Evolutionary conservation across 2,329 filamentous ascomycete genomes (phyloP).

Genomic region (Aaosphaeria pasadenensis): DNA sequence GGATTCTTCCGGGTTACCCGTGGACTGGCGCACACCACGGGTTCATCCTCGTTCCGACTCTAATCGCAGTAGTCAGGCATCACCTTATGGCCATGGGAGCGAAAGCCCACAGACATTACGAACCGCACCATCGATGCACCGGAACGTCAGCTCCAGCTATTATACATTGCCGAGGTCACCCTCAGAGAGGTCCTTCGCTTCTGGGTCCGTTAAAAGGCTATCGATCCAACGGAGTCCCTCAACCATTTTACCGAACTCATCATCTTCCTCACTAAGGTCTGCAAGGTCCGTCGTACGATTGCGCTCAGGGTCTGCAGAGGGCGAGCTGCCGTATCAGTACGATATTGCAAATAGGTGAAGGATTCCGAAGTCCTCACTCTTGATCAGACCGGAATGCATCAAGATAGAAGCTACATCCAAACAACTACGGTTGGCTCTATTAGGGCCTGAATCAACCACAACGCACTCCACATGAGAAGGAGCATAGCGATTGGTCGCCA

Average conservation of each 20-base stretch:
- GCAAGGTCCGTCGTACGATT: constrained; percentile 25
- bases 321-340: constrained; percentile 28
- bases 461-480: too few relatives aligned
- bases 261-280: constrained; percentile 26
- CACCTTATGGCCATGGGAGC: constrained; percentile 1
- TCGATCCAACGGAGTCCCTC: constrained; percentile 22
- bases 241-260: constrained; percentile 29
- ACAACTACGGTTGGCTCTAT: too few relatives aligned
- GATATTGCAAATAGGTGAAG: too few relatives aligned
- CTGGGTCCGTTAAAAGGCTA: constrained; percentile 17
- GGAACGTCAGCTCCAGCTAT: constrained; percentile 16
- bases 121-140: constrained; percentile 25
- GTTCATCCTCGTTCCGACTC: constrained; percentile 19
- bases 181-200: constrained; percentile 19
- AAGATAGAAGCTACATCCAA: too few relatives aligned
- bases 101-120: constrained; percentile 25
- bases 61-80: constrained; percentile 10
- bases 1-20: constrained; percentile 18
- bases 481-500: too few relatives aligned
- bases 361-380: too few relatives aligned
- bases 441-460: too few relatives aligned
- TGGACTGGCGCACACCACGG: constrained; percentile 26
- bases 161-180: constrained; percentile 21
- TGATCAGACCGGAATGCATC: too few relatives aligned
- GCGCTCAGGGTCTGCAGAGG: constrained; percentile 18